Conservation (phyloP, 179 eudicot genomes). For the Silene coronaria region DNA sequence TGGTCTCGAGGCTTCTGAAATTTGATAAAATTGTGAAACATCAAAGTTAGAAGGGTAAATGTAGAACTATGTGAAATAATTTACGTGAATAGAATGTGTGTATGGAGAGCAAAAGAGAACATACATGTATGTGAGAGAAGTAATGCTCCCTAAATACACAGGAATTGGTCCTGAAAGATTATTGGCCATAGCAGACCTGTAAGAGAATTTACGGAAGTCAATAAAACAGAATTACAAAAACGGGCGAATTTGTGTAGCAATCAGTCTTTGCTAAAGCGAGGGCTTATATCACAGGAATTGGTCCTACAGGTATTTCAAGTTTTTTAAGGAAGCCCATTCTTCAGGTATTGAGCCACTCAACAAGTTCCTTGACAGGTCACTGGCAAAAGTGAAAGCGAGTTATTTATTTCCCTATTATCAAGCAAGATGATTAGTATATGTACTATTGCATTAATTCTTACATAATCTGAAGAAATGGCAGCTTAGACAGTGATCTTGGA, state of each 20-base stretch:
- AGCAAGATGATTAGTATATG: background rate
- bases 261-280: too few species aligned
- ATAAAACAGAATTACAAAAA: background rate
- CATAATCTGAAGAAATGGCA: slow-evolving; percentile 16
- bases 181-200: slow-evolving; percentile 35
- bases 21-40: background rate
- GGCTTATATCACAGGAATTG: too few species aligned
- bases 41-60: background rate
- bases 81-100: background rate
- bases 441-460: background rate
- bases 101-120: slow-evolving; percentile 13
- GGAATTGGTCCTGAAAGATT: slow-evolving; percentile 50
- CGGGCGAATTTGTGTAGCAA: background rate
- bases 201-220: background rate
- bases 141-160: slow-evolving; percentile 36
- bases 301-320: slow-evolving; percentile 40
- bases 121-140: slow-evolving; percentile 35
- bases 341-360: slow-evolving; percentile 27
- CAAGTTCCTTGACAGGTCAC: slow-evolving; percentile 24
- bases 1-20: slow-evolving; percentile 46
- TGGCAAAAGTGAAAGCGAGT: background rate
- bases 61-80: background rate
- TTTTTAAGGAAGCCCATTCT: slow-evolving; percentile 36
- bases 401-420: background rate
- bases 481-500: slow-evolving; percentile 23